A percentile compares a stretch with the other conserved stretches of the same genome.
These are phyloP conservation scores for Cladorrhinum sp. DNA, from an alignment of 2,329 filamentous ascomycete genomes.

Conservation along the genomic window DNA sequence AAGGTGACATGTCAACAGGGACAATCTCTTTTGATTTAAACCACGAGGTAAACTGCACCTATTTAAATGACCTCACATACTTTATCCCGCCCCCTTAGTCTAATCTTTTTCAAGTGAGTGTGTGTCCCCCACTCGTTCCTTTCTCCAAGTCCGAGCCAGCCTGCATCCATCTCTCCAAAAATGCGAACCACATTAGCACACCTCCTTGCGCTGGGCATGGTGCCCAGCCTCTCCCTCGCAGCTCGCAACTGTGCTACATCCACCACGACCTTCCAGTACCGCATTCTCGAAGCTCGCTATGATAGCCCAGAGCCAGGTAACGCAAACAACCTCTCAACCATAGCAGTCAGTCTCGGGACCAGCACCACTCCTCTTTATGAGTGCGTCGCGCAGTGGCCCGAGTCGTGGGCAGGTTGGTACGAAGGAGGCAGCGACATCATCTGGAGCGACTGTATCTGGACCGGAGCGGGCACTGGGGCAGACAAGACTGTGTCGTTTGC, in stretches of 20 bases:
- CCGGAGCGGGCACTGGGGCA: conserved; percentile 30
- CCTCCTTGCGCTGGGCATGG: background rate
- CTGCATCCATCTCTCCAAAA: background rate
- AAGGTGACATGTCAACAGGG: background rate
- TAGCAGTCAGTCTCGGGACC: conserved; percentile 30
- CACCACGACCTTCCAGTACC: conserved; percentile 27
- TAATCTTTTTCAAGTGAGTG: background rate
- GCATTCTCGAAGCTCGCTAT: conserved; percentile 32
- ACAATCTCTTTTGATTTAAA: background rate
- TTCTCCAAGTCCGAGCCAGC: background rate
- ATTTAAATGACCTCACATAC: background rate
- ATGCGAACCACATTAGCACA: background rate
- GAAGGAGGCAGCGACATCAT: conserved; percentile 30
- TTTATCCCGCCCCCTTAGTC: no score
- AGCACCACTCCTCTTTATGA: conserved; percentile 32
- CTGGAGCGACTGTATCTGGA: conserved; percentile 39
- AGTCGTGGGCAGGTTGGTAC: conserved; percentile 34
- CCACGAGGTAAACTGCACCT: background rate
- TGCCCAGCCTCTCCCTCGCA: background rate
- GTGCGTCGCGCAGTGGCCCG: conserved; percentile 36
- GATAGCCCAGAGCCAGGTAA: conserved; percentile 29
- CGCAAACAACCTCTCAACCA: conserved; percentile 26
- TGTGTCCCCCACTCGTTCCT: background rate
- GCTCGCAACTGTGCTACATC: background rate
- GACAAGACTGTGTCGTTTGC: conserved; percentile 36